Percentiles rank a stretch among this genome's conserved stretches.
These are phyloP conservation scores for Ampelocalamus luodianensis DNA, from an alignment of 176 grass and related monocot genomes.

Conservation along the genomic window DNA sequence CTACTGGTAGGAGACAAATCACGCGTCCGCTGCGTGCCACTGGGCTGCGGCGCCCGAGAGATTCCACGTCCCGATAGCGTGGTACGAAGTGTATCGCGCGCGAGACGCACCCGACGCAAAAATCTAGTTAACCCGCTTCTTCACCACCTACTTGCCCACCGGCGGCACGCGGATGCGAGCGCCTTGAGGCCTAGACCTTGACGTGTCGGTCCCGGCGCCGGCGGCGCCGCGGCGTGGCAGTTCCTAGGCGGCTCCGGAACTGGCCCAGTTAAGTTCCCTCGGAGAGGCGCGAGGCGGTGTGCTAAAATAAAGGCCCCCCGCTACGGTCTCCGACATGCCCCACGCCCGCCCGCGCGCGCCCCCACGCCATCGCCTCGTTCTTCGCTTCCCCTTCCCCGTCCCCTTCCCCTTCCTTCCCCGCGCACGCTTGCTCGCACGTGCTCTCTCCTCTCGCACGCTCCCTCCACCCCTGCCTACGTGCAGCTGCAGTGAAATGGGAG, in stretches of 20 bases:
- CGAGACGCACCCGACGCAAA: not conserved
- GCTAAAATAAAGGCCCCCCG: constrained; percentile 21
- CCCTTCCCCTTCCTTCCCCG: not conserved
- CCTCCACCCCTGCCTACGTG: too few relatives aligned
- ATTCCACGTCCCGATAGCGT: constrained; percentile 22
- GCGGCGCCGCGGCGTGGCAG: not conserved
- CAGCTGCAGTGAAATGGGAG: not conserved
- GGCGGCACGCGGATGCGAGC: not conserved
- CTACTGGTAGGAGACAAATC: not conserved
- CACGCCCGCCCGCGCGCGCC: constrained; percentile 44
- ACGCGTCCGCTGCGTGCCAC: too few relatives aligned
- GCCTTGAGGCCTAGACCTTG: too few relatives aligned
- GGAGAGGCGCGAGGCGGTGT: not conserved
- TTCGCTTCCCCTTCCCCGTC: not conserved
- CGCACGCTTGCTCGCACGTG: constrained; percentile 5
- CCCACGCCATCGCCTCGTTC: constrained; percentile 38
- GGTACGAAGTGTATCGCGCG: not conserved
- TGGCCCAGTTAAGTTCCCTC: not conserved
- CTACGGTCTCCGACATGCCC: constrained; percentile 56
- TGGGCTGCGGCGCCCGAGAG: not conserved
- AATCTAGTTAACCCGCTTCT: not conserved
- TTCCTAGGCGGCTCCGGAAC: constrained; percentile 1
- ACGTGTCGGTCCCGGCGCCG: too few relatives aligned
- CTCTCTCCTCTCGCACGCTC: not conserved
- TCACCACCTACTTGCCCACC: not conserved